Base-by-base conservation (phyloP, 75 land plant species). In the Azolla pinnata region DNA sequence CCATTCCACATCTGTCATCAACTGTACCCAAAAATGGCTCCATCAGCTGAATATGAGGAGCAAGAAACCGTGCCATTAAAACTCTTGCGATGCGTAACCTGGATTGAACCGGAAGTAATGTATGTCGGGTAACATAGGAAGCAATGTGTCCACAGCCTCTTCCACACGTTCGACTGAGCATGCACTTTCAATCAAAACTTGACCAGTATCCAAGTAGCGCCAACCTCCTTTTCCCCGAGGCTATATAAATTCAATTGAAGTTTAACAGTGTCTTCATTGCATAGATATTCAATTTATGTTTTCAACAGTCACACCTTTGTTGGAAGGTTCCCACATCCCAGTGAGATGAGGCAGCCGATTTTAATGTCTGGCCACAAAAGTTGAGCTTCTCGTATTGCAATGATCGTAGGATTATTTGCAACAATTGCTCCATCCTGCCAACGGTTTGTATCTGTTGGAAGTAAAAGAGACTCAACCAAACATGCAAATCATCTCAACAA, bases 361-460 rank as follows among this genome's bases (percentile, higher is more conserved):
- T 52, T 67, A 48, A 81, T 62, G 52, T 93, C 99, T 57, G 99
- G 99, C 99, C 99, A 95, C n/a, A 95, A 54, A 56, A 83, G 90
- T 61, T 89, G 99, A 35, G 96, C 99, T 75, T 95, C 99, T 62
- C 96, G 88, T 33, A 95, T 88, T 53, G 99, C 85, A 69, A 95
- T 83, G 16, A 95, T 73, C 19, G 96, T 83, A 23, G 99, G 99
- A 79, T 95, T 89, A 60, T 89, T 89, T 57, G 87, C 99, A 20
- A 95, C 83, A 73, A 95, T 86, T 31, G 99, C 99, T 67, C 99
- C 99, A 75, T 95, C 99, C 62, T 95, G 99, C 96, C 96, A 95
- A 18, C 99, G 85, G 60, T 86, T 74, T 64, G 73, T 61, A 62
- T 82, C 99, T 89, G 72, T 1, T n/a, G n/a, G n/a, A 54, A 26